Evolutionary conservation across 768 basidiomycete genomes (phyloP), one percentile per base, ranked within the genome.

Genomic region (Collybia mongolica): DNA sequence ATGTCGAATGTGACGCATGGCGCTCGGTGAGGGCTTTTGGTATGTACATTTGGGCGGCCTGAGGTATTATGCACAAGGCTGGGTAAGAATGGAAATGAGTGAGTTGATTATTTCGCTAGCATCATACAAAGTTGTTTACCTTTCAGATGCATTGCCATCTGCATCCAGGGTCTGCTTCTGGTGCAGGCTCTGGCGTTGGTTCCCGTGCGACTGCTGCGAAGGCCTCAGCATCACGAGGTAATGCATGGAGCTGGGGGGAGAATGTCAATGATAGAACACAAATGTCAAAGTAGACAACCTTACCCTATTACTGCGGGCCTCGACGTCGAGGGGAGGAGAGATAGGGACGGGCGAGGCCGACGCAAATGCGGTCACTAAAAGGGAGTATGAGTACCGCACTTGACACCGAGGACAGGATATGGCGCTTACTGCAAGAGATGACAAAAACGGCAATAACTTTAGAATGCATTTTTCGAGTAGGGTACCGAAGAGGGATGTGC

Each of bases 261-360:
- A 32, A 11, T 32, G 14, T 32, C 11, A 32, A 9, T 12, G 2
- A 12, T 32, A 14, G 32, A 6, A 32, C 32, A 32, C 3, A 9
- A 6, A 3, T 3, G 14, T 32, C 14, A 11, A 14, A 32, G 11
- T 32, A 32, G 14, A 3, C 11, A 12, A 32, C 7, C 32, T 32
- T 14, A 32, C 32, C 32, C 32, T 32, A 32, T 32, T 9, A 9
- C 11, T 32, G 32, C 32, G 32, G 11, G 56, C 56, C 39, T 51
- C 55, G 24, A 60, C 55, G 32, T 60, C 58, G 29, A 57, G 53
- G 17, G 55, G 51, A 35, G 54, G 56, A 8, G 54, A 29, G 22
- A 53, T 44, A 28, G 55, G 58, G 18, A 60, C 35, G 17, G 56
- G 59, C 9, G 48, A 48, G n/a, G 54, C 59, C 22, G 38, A 49